phyloP scores from a whole-genome alignment of 2,329 filamentous ascomycete genomes.

The Beauveria asiatica region DNA sequence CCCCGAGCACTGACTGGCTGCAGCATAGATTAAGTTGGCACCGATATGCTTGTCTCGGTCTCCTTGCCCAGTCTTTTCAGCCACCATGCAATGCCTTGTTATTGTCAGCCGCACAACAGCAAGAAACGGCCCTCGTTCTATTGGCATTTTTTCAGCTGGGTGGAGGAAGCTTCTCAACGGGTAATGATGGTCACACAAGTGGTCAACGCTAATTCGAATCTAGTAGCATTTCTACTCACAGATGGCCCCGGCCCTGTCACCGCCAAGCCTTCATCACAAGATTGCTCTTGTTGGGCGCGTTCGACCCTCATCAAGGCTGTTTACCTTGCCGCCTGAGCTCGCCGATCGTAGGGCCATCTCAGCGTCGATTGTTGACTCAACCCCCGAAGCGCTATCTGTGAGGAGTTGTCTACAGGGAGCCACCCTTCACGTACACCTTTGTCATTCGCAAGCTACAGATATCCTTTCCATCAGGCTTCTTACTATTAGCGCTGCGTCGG shows the following conservation, averaged over 20 bases:
- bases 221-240: background rate
- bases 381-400: background rate
- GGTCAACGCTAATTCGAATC: background rate
- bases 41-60: background rate
- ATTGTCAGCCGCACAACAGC: background rate
- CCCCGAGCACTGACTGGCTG: background rate
- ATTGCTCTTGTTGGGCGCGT: background rate
- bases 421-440: background rate
- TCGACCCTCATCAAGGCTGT: background rate
- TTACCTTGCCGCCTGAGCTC: background rate
- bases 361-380: background rate
- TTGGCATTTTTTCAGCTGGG: slow-evolving; percentile 4
- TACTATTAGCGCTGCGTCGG: background rate
- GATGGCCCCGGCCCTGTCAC: background rate
- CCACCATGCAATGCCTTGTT: background rate
- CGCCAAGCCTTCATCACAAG: background rate
- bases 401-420: background rate
- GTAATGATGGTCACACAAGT: too few species aligned
- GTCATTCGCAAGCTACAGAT: background rate
- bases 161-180: background rate
- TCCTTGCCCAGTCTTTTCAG: background rate
- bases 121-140: background rate
- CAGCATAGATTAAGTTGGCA: slow-evolving; percentile 2
- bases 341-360: background rate
- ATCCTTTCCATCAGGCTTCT: background rate